These are phyloP conservation scores for Porpolomopsis calyptriformis DNA, from an alignment of 768 basidiomycete genomes.

Conservation along the genomic window DNA sequence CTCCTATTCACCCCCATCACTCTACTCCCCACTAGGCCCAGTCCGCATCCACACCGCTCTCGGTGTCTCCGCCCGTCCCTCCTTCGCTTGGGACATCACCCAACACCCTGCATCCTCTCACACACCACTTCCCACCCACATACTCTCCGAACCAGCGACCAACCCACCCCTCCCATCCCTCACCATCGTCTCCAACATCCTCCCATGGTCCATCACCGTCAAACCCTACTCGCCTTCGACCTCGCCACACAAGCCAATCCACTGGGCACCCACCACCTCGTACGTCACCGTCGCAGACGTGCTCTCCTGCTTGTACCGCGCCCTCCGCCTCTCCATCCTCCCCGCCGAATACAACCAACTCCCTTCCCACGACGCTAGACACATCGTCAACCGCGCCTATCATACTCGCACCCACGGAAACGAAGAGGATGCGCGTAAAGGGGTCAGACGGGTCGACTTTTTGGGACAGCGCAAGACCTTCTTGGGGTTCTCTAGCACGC, in stretches of 20 bases:
- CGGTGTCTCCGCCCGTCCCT: constrained; percentile 27
- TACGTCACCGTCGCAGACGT: constrained; percentile 27
- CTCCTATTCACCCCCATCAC: background rate
- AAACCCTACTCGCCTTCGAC: background rate
- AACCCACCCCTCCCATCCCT: constrained; percentile 24
- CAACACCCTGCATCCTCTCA: constrained; percentile 20
- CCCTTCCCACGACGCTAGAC: constrained; percentile 18
- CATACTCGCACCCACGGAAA: constrained; percentile 27
- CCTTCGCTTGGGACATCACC: constrained; percentile 29
- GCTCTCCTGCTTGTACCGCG: constrained; percentile 33
- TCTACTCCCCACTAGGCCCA: constrained; percentile 13
- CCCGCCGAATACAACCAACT: constrained; percentile 29
- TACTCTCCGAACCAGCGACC: constrained; percentile 24
- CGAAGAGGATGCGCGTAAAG: constrained; percentile 33
- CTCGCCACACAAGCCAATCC: background rate
- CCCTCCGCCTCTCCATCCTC: constrained; percentile 32
- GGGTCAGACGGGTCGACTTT: constrained; percentile 47
- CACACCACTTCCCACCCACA: constrained; percentile 4
- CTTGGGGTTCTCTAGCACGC: constrained; percentile 1
- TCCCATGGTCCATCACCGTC: constrained; percentile 29
- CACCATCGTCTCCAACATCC: constrained; percentile 19
- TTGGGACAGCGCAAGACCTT: background rate
- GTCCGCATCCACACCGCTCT: constrained; percentile 36
- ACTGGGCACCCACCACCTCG: background rate
- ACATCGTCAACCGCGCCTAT: constrained; percentile 32